A percentile compares a stretch with the other conserved stretches of the same genome.
Evolutionary conservation across 176 grass and related monocot genomes (phyloP).

Genomic region (Lolium rigidum): DNA sequence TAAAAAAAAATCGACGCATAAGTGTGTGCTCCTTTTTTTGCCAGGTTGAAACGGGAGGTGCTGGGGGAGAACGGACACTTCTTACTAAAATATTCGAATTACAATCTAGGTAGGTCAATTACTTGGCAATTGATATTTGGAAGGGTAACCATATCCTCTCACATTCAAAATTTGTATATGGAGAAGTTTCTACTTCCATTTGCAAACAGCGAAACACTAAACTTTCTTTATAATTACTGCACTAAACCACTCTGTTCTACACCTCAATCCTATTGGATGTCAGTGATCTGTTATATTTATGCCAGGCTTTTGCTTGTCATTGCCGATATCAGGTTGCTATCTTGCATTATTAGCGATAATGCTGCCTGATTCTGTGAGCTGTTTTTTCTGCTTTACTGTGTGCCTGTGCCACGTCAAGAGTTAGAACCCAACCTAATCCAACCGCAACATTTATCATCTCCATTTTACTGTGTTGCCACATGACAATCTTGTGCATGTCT

Average conservation of each 20-base stretch:
- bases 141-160: not conserved
- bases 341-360: not conserved
- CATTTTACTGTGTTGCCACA: not conserved
- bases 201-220: not conserved
- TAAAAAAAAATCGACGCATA: not conserved
- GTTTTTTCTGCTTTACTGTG: not conserved
- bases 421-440: not conserved
- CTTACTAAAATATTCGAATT: constrained; percentile 88
- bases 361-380: not conserved
- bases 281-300: not conserved
- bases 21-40: constrained; percentile 28
- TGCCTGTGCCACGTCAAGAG: not conserved
- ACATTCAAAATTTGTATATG: not conserved
- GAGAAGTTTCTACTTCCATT: not conserved
- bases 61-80: constrained; percentile 67
- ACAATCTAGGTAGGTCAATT: constrained; percentile 72
- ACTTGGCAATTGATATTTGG: constrained; percentile 25
- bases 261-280: constrained; percentile 8
- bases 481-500: not conserved
- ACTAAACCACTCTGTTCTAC: not conserved
- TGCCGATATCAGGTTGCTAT: not conserved
- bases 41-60: constrained; percentile 59
- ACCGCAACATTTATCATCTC: not conserved
- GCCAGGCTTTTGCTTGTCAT: not conserved
- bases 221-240: not conserved